These are phyloP conservation scores for Alternaria gansuensis DNA, from an alignment of 2,329 filamentous ascomycete genomes.

Conservation along the genomic window DNA sequence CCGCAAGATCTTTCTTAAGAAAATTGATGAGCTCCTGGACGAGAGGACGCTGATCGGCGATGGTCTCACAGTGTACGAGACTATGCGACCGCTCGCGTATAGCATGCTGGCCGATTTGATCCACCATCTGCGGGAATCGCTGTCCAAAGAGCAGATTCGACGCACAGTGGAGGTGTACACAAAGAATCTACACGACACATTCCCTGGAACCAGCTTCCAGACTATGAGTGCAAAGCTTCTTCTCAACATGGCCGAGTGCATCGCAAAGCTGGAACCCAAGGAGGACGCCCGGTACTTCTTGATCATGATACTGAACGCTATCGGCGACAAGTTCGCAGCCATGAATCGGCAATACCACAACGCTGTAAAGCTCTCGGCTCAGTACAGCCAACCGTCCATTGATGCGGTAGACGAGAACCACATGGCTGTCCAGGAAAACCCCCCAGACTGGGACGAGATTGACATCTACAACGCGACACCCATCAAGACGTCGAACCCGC, in stretches of 20 bases:
- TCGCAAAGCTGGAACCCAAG: constrained; percentile 92
- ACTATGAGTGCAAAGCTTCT: constrained; percentile 99
- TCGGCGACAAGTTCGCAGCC: constrained; percentile 95
- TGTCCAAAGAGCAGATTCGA: constrained; percentile 89
- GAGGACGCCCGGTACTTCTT: constrained; percentile 93
- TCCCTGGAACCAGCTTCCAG: constrained; percentile 97
- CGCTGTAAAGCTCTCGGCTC: constrained; percentile 88
- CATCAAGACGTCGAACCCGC: constrained; percentile 91
- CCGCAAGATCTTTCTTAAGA: constrained; percentile 88
- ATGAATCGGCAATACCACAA: constrained; percentile 98
- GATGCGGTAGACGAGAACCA: constrained; percentile 78
- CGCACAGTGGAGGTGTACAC: constrained; percentile 98
- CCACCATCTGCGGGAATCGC: constrained; percentile 91
- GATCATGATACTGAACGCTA: constrained; percentile 96
- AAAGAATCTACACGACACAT: constrained; percentile 91
- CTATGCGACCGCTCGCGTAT: constrained; percentile 92
- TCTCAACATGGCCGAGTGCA: constrained; percentile 97
- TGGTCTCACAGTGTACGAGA: constrained; percentile 95
- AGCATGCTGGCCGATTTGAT: constrained; percentile 99
- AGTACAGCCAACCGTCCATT: constrained; percentile 71
- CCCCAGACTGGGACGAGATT: constrained; percentile 96
- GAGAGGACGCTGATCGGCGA: constrained; percentile 95
- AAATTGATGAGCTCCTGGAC: constrained; percentile 94
- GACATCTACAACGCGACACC: constrained; percentile 97
- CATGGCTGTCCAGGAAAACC: constrained; percentile 79